These are phyloP conservation scores for Paraconiothyrium brasiliense DNA, from an alignment of 2,329 filamentous ascomycete genomes.

Conservation along the genomic window DNA sequence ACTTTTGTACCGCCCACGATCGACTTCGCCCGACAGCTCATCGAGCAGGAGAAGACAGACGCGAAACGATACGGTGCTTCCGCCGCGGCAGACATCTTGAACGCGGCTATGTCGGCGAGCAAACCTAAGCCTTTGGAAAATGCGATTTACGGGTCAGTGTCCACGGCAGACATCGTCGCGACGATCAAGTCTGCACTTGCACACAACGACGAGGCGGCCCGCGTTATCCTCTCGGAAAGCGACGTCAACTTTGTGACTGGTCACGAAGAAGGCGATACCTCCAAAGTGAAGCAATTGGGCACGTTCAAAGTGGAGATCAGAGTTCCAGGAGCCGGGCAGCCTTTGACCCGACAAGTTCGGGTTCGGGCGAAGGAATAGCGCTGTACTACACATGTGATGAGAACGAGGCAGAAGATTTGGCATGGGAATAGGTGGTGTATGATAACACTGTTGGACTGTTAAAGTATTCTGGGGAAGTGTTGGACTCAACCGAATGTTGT, in stretches of 20 bases:
- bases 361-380: conserved; percentile 41
- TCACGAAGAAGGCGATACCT: conserved; percentile 48
- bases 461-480: not conserved
- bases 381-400: not conserved
- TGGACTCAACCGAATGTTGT: conserved; percentile 6
- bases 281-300: conserved; percentile 63
- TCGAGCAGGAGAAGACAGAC: conserved; percentile 48
- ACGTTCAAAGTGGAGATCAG: conserved; percentile 62
- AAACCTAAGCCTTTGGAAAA: conserved; percentile 38
- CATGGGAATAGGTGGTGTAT: not conserved
- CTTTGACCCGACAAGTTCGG: conserved; percentile 43
- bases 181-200: conserved; percentile 60
- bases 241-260: conserved; percentile 61
- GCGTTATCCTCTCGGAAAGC: conserved; percentile 59
- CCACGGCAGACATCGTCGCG: conserved; percentile 61
- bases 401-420: conserved; percentile 14
- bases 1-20: conserved; percentile 58
- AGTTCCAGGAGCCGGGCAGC: conserved; percentile 57
- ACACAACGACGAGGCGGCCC: conserved; percentile 61
- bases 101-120: conserved; percentile 43
- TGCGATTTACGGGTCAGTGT: conserved; percentile 64
- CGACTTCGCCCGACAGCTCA: conserved; percentile 58
- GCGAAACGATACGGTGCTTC: conserved; percentile 44
- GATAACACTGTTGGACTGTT: conserved; percentile 5
- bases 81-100: conserved; percentile 46